Percentiles rank a stretch among this genome's conserved stretches.
Conservation (phyloP, 768 basidiomycete species). For the Rhodocollybia butyracea region DNA sequence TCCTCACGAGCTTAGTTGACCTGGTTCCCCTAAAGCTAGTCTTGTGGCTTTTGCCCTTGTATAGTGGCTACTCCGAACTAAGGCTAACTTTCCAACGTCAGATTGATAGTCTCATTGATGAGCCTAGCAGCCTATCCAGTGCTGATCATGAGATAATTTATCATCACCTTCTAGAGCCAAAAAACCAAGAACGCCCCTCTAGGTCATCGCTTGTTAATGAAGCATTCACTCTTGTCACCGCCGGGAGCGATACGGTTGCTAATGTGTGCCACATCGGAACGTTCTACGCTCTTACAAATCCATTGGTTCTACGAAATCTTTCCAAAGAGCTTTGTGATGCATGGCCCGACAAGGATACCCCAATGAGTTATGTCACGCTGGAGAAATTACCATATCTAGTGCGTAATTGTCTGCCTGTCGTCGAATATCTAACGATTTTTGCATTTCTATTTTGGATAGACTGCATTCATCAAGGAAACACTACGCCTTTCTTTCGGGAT, state of each 20-base stretch:
- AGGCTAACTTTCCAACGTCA: neutral
- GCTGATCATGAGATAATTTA: constrained; percentile 8
- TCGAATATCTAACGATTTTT: neutral
- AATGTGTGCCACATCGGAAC: constrained; percentile 23
- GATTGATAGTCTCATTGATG: neutral
- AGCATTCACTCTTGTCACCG: neutral
- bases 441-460: constrained; percentile 26
- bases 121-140: neutral
- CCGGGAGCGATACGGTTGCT: constrained; percentile 25
- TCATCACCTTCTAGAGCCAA: constrained; percentile 5
- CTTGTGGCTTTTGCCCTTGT: neutral
- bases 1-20: neutral
- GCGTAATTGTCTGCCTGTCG: constrained; percentile 9
- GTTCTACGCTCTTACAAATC: constrained; percentile 23
- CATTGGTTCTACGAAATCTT: constrained; percentile 16
- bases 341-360: constrained; percentile 30
- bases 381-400: constrained; percentile 38
- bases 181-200: constrained; percentile 1
- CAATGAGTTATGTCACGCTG: constrained; percentile 23
- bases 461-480: constrained; percentile 46
- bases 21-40: neutral
- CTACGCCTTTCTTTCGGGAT: constrained; percentile 39
- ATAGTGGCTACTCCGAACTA: neutral
- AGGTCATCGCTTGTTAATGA: constrained; percentile 1
- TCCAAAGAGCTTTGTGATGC: constrained; percentile 24